A percentile compares a stretch with the other conserved stretches of the same genome.
phyloP scores from a whole-genome alignment of 495 filamentous ascomycete species.

The Articulospora tetracladia region DNA sequence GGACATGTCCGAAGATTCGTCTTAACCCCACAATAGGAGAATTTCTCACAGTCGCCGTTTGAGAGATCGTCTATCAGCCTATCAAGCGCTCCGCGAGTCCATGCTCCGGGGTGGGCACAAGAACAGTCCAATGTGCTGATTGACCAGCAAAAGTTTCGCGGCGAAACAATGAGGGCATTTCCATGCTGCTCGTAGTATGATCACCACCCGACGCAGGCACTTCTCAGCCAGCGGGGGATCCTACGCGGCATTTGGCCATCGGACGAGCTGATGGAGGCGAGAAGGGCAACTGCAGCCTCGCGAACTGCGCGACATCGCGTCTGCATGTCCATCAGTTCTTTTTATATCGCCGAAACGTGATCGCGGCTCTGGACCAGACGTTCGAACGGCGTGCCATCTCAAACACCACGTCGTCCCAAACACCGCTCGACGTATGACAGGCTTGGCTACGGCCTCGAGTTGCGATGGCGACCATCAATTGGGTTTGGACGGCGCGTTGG shows the following conservation, averaged over 20 bases:
- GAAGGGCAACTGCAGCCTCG: not conserved
- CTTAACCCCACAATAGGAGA: not conserved
- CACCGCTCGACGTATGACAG: not conserved
- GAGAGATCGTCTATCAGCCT: not conserved
- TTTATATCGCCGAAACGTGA: not conserved
- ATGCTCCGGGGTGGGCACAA: not conserved
- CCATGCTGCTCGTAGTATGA: not conserved
- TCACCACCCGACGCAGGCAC: not conserved
- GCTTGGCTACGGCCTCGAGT: not conserved
- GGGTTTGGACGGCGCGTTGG: not conserved
- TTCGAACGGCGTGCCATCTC: not conserved
- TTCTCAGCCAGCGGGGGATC: not conserved
- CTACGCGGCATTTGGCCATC: not conserved
- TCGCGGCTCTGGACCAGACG: not conserved
- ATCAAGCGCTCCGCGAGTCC: not conserved
- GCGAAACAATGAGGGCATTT: not conserved
- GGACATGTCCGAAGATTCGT: too few relatives aligned
- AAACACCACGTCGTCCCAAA: slow-evolving; percentile 1
- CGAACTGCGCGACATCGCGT: not conserved
- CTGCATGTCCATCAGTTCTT: not conserved
- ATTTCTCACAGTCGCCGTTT: not conserved
- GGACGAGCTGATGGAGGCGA: not conserved
- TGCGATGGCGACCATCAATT: not conserved
- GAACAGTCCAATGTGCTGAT: not conserved
- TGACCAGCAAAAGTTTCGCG: not conserved